Evolutionary conservation across 208 protist species (phyloP).

Genomic region (Crithidia fasciculata): DNA sequence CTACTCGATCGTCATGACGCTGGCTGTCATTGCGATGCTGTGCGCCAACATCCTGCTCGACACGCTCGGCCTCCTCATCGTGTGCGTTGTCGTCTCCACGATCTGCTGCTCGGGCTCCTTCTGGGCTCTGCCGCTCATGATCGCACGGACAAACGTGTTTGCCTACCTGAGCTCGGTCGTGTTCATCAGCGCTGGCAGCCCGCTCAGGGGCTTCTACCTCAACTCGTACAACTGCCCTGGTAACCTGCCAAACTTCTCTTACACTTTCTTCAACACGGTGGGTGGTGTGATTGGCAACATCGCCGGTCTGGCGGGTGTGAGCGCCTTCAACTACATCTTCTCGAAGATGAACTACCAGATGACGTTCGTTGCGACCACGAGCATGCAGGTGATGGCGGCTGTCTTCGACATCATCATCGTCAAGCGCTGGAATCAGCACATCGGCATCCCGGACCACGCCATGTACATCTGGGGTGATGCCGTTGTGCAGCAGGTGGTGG

Average conservation of each 20-base stretch:
- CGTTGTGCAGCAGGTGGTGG: conserved; percentile 60
- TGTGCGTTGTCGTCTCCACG: conserved; percentile 24
- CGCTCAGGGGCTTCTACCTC: conserved; percentile 53
- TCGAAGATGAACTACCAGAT: conserved; percentile 50
- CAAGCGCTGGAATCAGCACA: conserved; percentile 65
- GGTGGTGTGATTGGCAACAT: conserved; percentile 47
- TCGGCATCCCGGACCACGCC: conserved; percentile 55
- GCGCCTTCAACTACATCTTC: conserved; percentile 59
- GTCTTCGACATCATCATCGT: conserved; percentile 79
- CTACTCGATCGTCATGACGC: conserved; percentile 41
- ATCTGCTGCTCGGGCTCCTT: conserved; percentile 27
- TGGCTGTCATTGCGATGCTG: conserved; percentile 32
- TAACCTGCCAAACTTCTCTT: conserved; percentile 49
- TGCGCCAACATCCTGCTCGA: conserved; percentile 35
- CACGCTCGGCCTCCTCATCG: conserved; percentile 35
- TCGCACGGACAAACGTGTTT: conserved; percentile 43
- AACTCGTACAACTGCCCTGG: conserved; percentile 38
- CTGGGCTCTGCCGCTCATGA: conserved; percentile 37
- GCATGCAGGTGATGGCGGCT: conserved; percentile 40
- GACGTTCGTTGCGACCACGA: conserved; percentile 47
- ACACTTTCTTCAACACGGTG: conserved; percentile 60
- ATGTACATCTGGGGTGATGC: conserved; percentile 73
- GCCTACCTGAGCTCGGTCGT: conserved; percentile 27
- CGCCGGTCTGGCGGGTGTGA: conserved; percentile 47
- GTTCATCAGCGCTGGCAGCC: conserved; percentile 57